Conservation (phyloP, 2,329 filamentous ascomycete genomes). For the Diaporthe destruens region DNA sequence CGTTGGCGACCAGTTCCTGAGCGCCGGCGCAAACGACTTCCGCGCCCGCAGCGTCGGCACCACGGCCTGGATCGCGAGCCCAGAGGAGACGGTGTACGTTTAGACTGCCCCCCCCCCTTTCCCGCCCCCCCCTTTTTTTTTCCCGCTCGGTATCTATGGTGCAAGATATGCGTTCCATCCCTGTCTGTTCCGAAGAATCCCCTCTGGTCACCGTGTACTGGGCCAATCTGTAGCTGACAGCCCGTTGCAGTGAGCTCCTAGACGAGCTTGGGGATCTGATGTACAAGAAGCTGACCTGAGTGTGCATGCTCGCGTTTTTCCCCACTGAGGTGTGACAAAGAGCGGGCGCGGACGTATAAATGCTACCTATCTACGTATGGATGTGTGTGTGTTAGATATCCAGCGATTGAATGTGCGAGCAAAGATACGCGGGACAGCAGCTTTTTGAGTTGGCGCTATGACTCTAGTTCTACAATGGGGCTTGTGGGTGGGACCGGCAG, state of each 20-base stretch:
- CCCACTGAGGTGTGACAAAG: neutral
- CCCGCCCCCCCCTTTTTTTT: neutral
- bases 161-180: neutral
- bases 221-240: neutral
- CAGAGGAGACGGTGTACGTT: slow-evolving; percentile 80
- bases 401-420: slow-evolving; percentile 30
- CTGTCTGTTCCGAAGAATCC: neutral
- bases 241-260: slow-evolving; percentile 69
- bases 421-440: slow-evolving; percentile 28
- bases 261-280: slow-evolving; percentile 81
- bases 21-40: slow-evolving; percentile 96
- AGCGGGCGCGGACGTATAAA: neutral
- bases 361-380: neutral
- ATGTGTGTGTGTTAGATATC: neutral
- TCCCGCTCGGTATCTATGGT: neutral
- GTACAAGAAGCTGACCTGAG: slow-evolving; percentile 56
- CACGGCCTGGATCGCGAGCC: slow-evolving; percentile 96
- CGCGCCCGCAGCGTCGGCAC: slow-evolving; percentile 92
- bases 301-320: neutral
- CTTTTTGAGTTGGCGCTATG: slow-evolving; percentile 13
- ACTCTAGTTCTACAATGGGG: neutral
- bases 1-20: slow-evolving; percentile 96
- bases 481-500: neutral
- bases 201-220: neutral
- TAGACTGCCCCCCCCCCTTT: neutral